phyloP scores from a whole-genome alignment of 2,329 filamentous ascomycete genomes.

The Colletotrichum nymphaeae region DNA sequence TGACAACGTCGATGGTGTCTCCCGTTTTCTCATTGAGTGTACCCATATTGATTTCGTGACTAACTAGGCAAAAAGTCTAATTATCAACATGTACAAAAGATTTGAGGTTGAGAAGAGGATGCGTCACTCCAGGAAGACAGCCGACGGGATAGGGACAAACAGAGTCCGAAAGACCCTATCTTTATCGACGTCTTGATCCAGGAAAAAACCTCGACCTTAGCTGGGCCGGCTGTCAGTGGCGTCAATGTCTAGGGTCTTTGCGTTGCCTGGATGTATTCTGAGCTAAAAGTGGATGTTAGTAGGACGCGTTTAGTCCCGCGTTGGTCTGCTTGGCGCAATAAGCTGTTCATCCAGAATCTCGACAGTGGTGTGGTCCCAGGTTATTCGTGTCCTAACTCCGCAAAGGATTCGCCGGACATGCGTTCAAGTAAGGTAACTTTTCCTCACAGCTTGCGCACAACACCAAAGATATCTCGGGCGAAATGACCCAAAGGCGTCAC shows the following conservation, averaged over 20 bases:
- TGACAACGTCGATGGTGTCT: conserved; percentile 1
- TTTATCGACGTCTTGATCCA: not conserved
- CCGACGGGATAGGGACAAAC: not conserved
- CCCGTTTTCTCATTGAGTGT: not conserved
- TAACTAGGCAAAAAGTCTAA: not conserved
- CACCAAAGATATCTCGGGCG: not conserved
- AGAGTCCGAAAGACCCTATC: not conserved
- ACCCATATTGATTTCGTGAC: not conserved
- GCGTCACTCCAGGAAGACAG: too few species aligned
- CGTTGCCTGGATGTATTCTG: not conserved
- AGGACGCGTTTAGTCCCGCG: not conserved
- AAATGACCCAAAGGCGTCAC: not conserved
- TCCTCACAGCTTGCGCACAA: not conserved
- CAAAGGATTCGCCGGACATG: not conserved
- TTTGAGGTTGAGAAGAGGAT: too few species aligned
- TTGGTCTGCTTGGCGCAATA: not conserved
- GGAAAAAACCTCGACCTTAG: not conserved
- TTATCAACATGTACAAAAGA: not conserved
- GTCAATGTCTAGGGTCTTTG: not conserved
- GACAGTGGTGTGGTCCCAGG: not conserved
- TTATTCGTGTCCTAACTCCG: too few species aligned
- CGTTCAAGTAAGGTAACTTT: not conserved
- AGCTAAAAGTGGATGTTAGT: not conserved
- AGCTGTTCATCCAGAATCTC: too few species aligned
- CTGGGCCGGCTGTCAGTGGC: not conserved